Evolutionary conservation across 2,329 filamentous ascomycete species (phyloP).

Genomic region (Colletotrichum tofieldiae): DNA sequence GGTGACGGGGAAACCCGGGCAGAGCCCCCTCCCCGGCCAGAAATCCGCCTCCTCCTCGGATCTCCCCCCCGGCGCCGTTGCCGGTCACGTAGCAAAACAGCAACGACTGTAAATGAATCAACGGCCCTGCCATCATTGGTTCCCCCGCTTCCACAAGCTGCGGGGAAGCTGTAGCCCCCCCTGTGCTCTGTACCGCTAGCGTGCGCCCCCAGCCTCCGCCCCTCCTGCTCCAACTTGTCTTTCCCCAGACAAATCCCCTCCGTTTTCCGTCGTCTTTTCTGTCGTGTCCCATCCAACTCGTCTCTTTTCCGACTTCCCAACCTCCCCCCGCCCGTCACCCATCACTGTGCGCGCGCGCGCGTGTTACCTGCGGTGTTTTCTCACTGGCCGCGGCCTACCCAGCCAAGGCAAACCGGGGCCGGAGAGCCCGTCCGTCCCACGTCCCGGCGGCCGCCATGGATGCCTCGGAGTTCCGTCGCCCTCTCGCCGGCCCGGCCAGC

Average conservation of each 20-base stretch:
- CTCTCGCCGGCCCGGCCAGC: constrained; percentile 27
- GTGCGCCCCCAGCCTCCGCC: constrained; percentile 4
- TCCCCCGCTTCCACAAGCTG: constrained; percentile 4
- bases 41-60: constrained; percentile 24
- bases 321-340: not conserved
- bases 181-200: not conserved
- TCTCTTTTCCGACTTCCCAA: constrained; percentile 37
- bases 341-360: constrained; percentile 4
- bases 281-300: constrained; percentile 18
- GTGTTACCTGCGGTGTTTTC: not conserved
- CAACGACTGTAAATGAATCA: not conserved
- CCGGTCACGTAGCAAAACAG: too few species aligned
- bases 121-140: not conserved
- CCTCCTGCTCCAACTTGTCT: constrained; percentile 10
- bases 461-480: constrained; percentile 28
- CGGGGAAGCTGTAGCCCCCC: constrained; percentile 3
- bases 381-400: not conserved
- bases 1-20: constrained; percentile 19
- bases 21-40: not conserved
- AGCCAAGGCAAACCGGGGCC: not conserved
- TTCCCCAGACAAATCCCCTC: constrained; percentile 37
- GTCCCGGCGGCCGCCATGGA: constrained; percentile 9
- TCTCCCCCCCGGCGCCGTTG: not conserved
- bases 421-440: not conserved
- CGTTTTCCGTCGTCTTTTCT: constrained; percentile 34